These are phyloP conservation scores for Beauveria medogensis DNA, from an alignment of 2,329 filamentous ascomycete genomes.

Conservation along the genomic window DNA sequence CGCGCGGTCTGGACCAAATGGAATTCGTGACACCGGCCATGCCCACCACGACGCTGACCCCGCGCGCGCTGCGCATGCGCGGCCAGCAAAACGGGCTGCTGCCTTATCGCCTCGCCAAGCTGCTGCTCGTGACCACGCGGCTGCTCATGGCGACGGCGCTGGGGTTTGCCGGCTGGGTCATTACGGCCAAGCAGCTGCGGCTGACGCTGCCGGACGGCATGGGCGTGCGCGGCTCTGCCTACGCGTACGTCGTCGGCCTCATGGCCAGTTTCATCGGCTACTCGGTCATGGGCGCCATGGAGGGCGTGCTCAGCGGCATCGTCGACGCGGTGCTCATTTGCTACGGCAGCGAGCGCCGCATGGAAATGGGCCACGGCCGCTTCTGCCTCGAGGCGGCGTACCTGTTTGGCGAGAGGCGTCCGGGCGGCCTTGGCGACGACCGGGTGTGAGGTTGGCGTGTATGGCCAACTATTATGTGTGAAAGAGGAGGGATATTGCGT, in stretches of 20 bases:
- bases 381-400: slow-evolving; percentile 90
- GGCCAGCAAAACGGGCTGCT: slow-evolving; percentile 51
- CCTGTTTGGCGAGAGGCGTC: slow-evolving; percentile 65
- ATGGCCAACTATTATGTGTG: too few relatives aligned
- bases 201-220: slow-evolving; percentile 46
- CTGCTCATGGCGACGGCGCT: slow-evolving; percentile 86
- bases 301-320: slow-evolving; percentile 78
- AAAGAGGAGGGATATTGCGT: too few relatives aligned
- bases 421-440: slow-evolving; percentile 19
- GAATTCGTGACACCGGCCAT: slow-evolving; percentile 66
- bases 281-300: slow-evolving; percentile 84
- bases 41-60: slow-evolving; percentile 64
- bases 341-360: slow-evolving; percentile 81
- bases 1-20: slow-evolving; percentile 73
- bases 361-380: slow-evolving; percentile 57
- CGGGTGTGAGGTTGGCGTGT: neutral
- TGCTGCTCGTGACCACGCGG: slow-evolving; percentile 82
- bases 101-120: slow-evolving; percentile 83
- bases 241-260: slow-evolving; percentile 88
- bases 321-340: slow-evolving; percentile 86
- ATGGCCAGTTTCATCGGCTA: slow-evolving; percentile 93
- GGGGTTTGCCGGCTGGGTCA: slow-evolving; percentile 94
- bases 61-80: slow-evolving; percentile 38
- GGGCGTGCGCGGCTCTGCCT: slow-evolving; percentile 69
- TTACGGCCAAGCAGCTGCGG: slow-evolving; percentile 71